Evolutionary conservation across 2,329 filamentous ascomycete species (phyloP).

Genomic region (Stachybotrys echinatus): DNA sequence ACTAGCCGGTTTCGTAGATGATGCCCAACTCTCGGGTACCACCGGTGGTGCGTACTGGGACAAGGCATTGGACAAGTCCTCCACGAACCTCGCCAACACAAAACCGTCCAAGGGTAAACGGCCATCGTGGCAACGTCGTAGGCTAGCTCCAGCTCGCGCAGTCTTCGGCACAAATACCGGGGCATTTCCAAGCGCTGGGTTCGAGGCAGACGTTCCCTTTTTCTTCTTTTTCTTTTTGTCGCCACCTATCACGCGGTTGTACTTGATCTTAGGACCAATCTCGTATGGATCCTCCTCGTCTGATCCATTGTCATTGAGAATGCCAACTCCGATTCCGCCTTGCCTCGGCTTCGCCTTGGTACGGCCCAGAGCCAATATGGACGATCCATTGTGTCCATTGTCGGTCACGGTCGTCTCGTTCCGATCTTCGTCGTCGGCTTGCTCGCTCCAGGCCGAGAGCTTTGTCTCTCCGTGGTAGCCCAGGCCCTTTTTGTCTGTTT

Average conservation of each 20-base stretch:
- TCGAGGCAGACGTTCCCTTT: constrained; percentile 42
- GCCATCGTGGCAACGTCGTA: constrained; percentile 74
- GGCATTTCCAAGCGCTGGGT: constrained; percentile 59
- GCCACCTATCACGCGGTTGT: constrained; percentile 74
- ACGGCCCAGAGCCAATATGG: constrained; percentile 22
- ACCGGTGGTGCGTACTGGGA: constrained; percentile 54
- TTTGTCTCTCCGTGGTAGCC: constrained; percentile 58
- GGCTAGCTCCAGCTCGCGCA: constrained; percentile 18
- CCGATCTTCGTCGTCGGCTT: constrained; percentile 41
- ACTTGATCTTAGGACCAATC: constrained; percentile 84
- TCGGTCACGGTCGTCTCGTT: constrained; percentile 11
- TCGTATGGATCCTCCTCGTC: constrained; percentile 95
- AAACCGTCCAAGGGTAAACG: constrained; percentile 77
- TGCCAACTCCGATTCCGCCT: constrained; percentile 78
- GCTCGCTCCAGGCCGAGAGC: constrained; percentile 35
- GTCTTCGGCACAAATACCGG: constrained; percentile 70
- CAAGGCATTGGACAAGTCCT: constrained; percentile 24
- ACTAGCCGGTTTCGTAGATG: constrained; percentile 39
- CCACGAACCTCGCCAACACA: constrained; percentile 54
- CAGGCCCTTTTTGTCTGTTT: constrained; percentile 65
- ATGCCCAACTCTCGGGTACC: constrained; percentile 71
- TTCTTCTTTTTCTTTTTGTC: constrained; percentile 78
- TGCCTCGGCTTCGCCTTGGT: constrained; percentile 48
- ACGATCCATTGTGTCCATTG: constrained; percentile 4
- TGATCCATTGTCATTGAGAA: constrained; percentile 88